Evolutionary conservation across 257 asterid species (phyloP), one percentile per base, ranked within the genome.

Genomic region (Capsicum pubescens): DNA sequence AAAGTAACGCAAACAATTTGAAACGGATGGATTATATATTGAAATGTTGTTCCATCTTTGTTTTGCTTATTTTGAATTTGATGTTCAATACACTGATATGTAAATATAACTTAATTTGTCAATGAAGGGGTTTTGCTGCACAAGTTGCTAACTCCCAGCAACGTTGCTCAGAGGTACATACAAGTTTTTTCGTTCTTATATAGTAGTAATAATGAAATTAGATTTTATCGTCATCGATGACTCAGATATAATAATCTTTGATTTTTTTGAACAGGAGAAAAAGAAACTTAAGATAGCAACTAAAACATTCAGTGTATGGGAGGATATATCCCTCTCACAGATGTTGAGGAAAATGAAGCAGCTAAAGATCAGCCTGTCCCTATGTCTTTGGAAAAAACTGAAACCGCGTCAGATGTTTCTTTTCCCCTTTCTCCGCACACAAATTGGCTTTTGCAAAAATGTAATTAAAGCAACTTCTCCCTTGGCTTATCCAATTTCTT

Each of bases 351-450:
- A 19, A 79, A 90, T 84, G 93, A 83, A 32, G 86, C 86, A 76
- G 79, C 83, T 48, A 91, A 90, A 87, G 94, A 94, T 70, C 91
- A 89, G 57, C 92, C 96, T 57, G 93, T 91, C 83, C 97, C 98
- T n/a, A 95, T 95, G 96, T 85, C 93, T 44, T 86, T 93, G 88
- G 98, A 93, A 56, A 92, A 89, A 82, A 66, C 93, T 16, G 95
- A 91, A 64, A 58, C 71, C 32, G 90, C 86, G 50, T 82, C 86
- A 56, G 82, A 84, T 32, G 32, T 9, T 17, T 44, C 50, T 17
- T 14, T 3, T 4, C 17, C 52, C 48, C 9, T 39, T 15, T 15
- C 74, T 48, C 46, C 74, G 3, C 13, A 15, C 42, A 39, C 42
- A 68, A 68, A 21, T 14, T 26, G 32, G 32, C 32, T 26, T 26